Conservation (phyloP, 169 alveolate genomes). For the Plasmodium blacklocki region DNA sequence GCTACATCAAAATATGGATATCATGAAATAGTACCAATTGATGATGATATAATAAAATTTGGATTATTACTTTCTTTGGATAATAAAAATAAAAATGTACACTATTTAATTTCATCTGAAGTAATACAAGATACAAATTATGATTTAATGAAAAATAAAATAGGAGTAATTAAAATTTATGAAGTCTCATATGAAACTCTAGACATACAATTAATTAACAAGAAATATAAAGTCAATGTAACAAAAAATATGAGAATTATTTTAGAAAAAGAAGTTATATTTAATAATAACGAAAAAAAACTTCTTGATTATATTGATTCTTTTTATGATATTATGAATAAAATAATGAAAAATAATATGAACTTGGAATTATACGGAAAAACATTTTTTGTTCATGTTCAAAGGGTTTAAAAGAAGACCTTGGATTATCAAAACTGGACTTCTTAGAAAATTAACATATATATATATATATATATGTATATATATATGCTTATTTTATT, state of each 20-base stretch:
- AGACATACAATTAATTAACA: constrained; percentile 8
- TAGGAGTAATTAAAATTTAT: constrained; percentile 48
- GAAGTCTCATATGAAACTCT: constrained; percentile 47
- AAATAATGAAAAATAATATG: constrained; percentile 72
- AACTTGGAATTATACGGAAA: constrained; percentile 55
- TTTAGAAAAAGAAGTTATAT: constrained; percentile 62
- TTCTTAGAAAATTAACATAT: too few relatives aligned
- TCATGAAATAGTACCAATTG: constrained; percentile 69
- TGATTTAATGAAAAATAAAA: constrained; percentile 43
- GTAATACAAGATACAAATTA: constrained; percentile 52
- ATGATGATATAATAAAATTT: constrained; percentile 66
- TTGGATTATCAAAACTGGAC: too few relatives aligned
- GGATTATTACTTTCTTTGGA: constrained; percentile 69
- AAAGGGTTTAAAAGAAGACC: constrained; percentile 1
- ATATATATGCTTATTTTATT: too few relatives aligned
- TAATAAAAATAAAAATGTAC: constrained; percentile 67
- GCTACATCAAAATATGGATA: constrained; percentile 56
- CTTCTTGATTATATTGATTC: constrained; percentile 44
- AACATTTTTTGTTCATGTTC: constrained; percentile 59
- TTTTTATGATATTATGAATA: constrained; percentile 61
- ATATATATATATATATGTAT: too few relatives aligned
- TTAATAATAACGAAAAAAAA: constrained; percentile 44
- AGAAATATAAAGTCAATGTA: constrained; percentile 41
- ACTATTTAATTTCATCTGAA: constrained; percentile 49
- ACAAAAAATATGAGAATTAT: constrained; percentile 59